A percentile compares a stretch with the other conserved stretches of the same genome.
phyloP scores from a whole-genome alignment of 73 alveolate genomes.

The Paramecium pentaurelia region DNA sequence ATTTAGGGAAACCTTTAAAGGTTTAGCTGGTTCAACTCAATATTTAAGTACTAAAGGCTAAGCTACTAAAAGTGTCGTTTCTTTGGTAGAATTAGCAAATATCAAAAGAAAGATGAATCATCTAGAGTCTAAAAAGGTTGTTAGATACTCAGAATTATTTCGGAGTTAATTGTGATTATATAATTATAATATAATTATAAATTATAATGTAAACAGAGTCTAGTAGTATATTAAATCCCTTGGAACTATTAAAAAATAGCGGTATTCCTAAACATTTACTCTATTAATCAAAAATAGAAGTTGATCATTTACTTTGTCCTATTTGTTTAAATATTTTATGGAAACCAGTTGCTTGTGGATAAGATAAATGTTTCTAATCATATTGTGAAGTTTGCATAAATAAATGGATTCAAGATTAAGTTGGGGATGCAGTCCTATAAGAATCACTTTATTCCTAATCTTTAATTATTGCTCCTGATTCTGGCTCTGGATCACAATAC shows the following conservation, averaged over 20 bases:
- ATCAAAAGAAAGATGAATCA: slow-evolving; percentile 16
- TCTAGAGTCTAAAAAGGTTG: neutral
- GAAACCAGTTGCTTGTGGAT: slow-evolving; percentile 45
- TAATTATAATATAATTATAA: neutral
- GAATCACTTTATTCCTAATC: slow-evolving; percentile 33
- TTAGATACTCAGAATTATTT: slow-evolving; percentile 5
- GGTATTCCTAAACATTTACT: slow-evolving; percentile 19
- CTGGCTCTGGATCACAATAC: neutral
- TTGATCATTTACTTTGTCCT: slow-evolving; percentile 36
- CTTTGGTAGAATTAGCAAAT: slow-evolving; percentile 6
- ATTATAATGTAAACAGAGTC: neutral
- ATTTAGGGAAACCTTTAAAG: neutral
- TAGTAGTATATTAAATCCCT: neutral
- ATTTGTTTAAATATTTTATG: slow-evolving; percentile 34
- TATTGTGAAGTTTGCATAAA: slow-evolving; percentile 35
- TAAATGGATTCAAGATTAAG: slow-evolving; percentile 15
- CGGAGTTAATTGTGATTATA: neutral
- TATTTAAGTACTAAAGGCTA: slow-evolving; percentile 9
- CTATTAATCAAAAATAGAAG: slow-evolving; percentile 5
- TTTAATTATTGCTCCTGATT: slow-evolving; percentile 15
- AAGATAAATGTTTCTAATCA: slow-evolving; percentile 39
- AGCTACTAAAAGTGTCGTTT: neutral
- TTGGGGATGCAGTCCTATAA: neutral
- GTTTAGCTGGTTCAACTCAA: neutral
- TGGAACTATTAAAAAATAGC: neutral